Evolutionary conservation across 2,329 filamentous ascomycete species (phyloP).

Genomic region (Alternaria consortialis): DNA sequence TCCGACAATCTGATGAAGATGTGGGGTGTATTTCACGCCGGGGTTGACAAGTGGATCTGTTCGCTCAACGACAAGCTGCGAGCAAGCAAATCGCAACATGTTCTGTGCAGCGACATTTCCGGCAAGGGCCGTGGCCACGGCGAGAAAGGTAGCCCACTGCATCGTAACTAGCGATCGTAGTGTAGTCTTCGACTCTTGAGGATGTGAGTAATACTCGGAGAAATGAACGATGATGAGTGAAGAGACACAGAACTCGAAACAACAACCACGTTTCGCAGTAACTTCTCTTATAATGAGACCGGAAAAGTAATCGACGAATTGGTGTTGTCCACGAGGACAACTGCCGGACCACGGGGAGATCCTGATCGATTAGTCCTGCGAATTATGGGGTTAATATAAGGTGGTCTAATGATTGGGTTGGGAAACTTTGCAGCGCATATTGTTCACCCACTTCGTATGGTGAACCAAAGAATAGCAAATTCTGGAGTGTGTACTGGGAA

Average conservation of each 20-base stretch:
- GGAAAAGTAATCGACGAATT: constrained; percentile 7
- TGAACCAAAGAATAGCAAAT: constrained; percentile 14
- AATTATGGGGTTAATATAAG: constrained; percentile 44
- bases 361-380: constrained; percentile 32
- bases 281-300: constrained; percentile 42
- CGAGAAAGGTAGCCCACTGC: constrained; percentile 42
- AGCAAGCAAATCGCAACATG: constrained; percentile 49
- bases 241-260: constrained; percentile 20
- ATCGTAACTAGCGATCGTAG: constrained; percentile 26
- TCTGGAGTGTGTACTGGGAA: constrained; percentile 23
- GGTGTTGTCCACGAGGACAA: constrained; percentile 26
- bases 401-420: constrained; percentile 37
- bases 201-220: neutral
- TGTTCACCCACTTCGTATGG: constrained; percentile 27
- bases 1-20: constrained; percentile 49
- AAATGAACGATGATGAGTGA: constrained; percentile 25
- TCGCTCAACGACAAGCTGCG: constrained; percentile 47
- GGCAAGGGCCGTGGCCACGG: constrained; percentile 30
- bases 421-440: constrained; percentile 28
- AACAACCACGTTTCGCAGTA: constrained; percentile 27
- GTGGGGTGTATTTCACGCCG: constrained; percentile 47
- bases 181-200: constrained; percentile 3
- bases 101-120: constrained; percentile 38
- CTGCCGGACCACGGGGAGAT: constrained; percentile 37
- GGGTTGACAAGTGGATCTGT: constrained; percentile 48